Base-by-base conservation (phyloP, 345 rosid genomes). In the Populus deltoides region DNA sequence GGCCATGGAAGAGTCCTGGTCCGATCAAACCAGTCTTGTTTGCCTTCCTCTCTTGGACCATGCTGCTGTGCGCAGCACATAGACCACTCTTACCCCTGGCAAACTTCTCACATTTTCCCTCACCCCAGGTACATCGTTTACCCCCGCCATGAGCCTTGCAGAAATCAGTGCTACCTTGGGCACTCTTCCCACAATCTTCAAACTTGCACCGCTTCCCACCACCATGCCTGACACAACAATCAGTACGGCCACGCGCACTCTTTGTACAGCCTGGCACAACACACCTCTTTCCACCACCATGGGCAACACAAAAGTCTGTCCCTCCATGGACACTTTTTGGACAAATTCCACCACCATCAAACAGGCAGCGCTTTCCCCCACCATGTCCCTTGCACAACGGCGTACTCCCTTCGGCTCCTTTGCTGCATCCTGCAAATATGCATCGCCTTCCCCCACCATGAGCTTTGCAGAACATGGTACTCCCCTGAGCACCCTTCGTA, bases 91-190 rank as follows among this genome's bases (percentile, higher is more conserved):
- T 93, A 11, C 98, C 99, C 87, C 99, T 85, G 2, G 99, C 99
- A 20, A 93, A 95, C 77, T 93, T 93, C 91, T 93, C 98, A 13
- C 99, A 95, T 79, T 89, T 92, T 57, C 87, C 88, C 10, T 87
- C 95, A 6, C 89, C 89, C 97, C 97, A 94, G 0, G 85, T 83
- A 76, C 98, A 94, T 57, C 95, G 87, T 80, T 94, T 93, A 2
- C 97, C 98, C 33, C 98, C 98, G 18, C 98, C 98, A 13, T 94
- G 97, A 6, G 97, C 98, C 85, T 94, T 94, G 87, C 98, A 94
- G 81, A 91, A 92, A 72, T 94, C 95, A 1, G 97, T 94, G 81
- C 97, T 94, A 20, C 98, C 98, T 84, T 94, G 98, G 6, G 98
- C 98, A 86, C 98, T 94, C 89, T 94, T 94, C 85, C 83, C 93